Conservation (phyloP, 768 basidiomycete species). For the Gymnopilus dilepis region DNA sequence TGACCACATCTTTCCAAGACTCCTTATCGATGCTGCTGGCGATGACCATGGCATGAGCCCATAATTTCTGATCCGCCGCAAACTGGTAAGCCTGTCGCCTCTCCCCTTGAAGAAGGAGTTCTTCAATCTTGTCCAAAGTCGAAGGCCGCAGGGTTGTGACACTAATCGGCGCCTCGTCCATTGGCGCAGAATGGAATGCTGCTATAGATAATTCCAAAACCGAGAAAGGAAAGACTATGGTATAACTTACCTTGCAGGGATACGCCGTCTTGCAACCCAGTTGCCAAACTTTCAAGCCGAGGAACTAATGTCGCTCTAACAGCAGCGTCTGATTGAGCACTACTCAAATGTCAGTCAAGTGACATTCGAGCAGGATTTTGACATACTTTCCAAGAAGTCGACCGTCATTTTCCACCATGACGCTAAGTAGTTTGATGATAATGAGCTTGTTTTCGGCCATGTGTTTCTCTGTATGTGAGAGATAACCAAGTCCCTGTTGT, state of each 20-base stretch:
- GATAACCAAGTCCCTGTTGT: slow-evolving; percentile 74
- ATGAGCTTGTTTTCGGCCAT: slow-evolving; percentile 78
- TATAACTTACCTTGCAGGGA: slow-evolving; percentile 29
- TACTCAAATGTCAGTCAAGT: slow-evolving; percentile 13
- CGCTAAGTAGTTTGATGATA: slow-evolving; percentile 73
- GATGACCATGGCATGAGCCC: slow-evolving; percentile 96
- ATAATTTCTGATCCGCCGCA: slow-evolving; percentile 87
- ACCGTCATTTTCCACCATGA: slow-evolving; percentile 91
- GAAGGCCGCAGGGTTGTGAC: slow-evolving; percentile 65
- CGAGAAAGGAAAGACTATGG: not conserved
- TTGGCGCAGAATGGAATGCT: slow-evolving; percentile 21
- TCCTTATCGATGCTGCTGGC: slow-evolving; percentile 93
- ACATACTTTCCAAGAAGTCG: slow-evolving; percentile 84
- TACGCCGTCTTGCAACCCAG: slow-evolving; percentile 27
- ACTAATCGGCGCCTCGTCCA: slow-evolving; percentile 58
- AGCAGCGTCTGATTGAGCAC: slow-evolving; percentile 71
- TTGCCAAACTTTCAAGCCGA: slow-evolving; percentile 39
- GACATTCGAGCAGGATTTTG: not conserved
- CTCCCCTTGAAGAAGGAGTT: slow-evolving; percentile 82
- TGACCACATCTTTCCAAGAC: slow-evolving; percentile 89
- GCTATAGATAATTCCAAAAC: slow-evolving; percentile 8
- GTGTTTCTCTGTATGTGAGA: slow-evolving; percentile 56
- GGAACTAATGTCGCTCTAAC: slow-evolving; percentile 79
- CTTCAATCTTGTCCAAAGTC: slow-evolving; percentile 77
- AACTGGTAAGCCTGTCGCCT: slow-evolving; percentile 86